A percentile compares a stretch with the other conserved stretches of the same genome.
Conservation (phyloP, 148 eudicot species). For the Chenopodium suecicum region DNA sequence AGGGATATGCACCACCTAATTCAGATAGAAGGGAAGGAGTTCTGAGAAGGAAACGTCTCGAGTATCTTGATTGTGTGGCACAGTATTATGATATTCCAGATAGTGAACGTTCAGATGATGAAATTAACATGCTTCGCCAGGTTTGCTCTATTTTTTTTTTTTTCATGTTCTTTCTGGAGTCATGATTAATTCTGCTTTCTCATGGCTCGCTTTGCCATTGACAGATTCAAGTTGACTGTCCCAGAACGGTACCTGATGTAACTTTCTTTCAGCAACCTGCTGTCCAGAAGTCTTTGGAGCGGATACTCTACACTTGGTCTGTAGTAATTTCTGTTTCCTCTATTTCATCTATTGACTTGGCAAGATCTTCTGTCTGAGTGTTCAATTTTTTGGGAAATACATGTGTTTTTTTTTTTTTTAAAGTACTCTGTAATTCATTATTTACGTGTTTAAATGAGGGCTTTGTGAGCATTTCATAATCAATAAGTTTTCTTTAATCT, state of each 20-base stretch:
- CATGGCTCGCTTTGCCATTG: conserved; percentile 17
- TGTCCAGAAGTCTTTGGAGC: conserved; percentile 94
- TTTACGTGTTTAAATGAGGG: background rate
- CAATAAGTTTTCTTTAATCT: background rate
- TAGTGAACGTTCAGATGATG: conserved; percentile 90
- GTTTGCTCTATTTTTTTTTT: conserved; percentile 31
- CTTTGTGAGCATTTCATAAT: background rate
- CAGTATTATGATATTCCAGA: conserved; percentile 91
- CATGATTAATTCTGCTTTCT: conserved; percentile 3
- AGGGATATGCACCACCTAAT: conserved; percentile 99
- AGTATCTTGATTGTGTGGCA: conserved; percentile 85
- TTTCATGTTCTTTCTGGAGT: conserved; percentile 7
- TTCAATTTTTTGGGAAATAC: background rate
- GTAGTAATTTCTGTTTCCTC: conserved; percentile 20
- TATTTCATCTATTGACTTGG: background rate
- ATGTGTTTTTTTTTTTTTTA: background rate
- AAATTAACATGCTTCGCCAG: conserved; percentile 98
- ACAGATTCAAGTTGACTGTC: conserved; percentile 94
- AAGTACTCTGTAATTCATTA: too few relatives aligned
- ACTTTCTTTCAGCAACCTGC: conserved; percentile 83
- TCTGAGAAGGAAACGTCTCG: conserved; percentile 91
- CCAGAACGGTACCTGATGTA: conserved; percentile 96
- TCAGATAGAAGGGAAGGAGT: conserved; percentile 99
- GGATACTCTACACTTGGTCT: conserved; percentile 92
- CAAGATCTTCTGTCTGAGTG: background rate